Evolutionary conservation across 2,329 filamentous ascomycete genomes (phyloP).

Genomic region (Sarocladium brachiariae): DNA sequence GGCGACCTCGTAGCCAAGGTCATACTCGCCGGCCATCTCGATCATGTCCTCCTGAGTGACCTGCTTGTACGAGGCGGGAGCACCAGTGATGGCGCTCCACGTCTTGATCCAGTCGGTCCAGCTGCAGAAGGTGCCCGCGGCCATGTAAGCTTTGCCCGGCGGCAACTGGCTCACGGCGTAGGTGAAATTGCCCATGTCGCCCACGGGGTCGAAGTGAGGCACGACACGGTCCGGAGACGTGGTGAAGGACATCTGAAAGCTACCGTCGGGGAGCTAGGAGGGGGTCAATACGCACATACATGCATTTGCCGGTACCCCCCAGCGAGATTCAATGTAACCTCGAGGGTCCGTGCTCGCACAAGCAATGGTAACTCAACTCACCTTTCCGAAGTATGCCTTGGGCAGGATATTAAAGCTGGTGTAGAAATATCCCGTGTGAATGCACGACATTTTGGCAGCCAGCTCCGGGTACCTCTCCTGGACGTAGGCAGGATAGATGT

Average conservation of each 20-base stretch:
- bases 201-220: slow-evolving; percentile 40
- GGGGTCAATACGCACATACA: neutral
- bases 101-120: slow-evolving; percentile 38
- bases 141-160: slow-evolving; percentile 41
- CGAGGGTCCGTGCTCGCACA: neutral
- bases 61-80: slow-evolving; percentile 30
- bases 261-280: slow-evolving; percentile 32
- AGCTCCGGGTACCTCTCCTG: slow-evolving; percentile 12
- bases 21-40: slow-evolving; percentile 26
- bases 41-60: slow-evolving; percentile 34
- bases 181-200: slow-evolving; percentile 39
- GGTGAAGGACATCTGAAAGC: slow-evolving; percentile 40
- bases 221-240: slow-evolving; percentile 29
- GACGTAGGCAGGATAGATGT: slow-evolving; percentile 22
- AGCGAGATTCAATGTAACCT: neutral
- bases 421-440: slow-evolving; percentile 43
- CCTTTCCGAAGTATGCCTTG: slow-evolving; percentile 38
- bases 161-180: slow-evolving; percentile 44
- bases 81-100: slow-evolving; percentile 32
- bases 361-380: slow-evolving; percentile 18
- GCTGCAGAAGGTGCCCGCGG: slow-evolving; percentile 36
- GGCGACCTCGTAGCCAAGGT: slow-evolving; percentile 35
- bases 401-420: slow-evolving; percentile 41
- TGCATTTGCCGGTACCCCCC: neutral
- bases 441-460: slow-evolving; percentile 41